Conservation (phyloP, 2,329 filamentous ascomycete genomes). For the Byssochlamys sp. region DNA sequence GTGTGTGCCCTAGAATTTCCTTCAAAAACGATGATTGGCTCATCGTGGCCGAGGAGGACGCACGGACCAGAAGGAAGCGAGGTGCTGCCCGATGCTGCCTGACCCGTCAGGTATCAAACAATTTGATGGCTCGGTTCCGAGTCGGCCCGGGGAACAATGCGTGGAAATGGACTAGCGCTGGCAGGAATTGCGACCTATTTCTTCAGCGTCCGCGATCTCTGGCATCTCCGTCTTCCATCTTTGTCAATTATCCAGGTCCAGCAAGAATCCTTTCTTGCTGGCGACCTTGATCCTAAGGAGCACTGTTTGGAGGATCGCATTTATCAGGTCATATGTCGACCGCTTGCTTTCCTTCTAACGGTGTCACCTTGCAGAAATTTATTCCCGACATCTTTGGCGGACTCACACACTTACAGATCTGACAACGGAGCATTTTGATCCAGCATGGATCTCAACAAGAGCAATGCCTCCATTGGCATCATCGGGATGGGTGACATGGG, state of each 20-base stretch:
- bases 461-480: conserved; percentile 72
- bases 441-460: conserved; percentile 40
- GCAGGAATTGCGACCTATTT: not conserved
- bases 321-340: not conserved
- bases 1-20: conserved; percentile 30
- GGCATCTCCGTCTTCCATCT: not conserved
- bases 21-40: conserved; percentile 20
- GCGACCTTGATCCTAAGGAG: not conserved
- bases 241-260: not conserved
- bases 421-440: conserved; percentile 5
- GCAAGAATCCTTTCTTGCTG: not conserved
- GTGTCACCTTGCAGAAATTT: not conserved
- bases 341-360: not conserved
- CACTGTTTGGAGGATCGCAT: not conserved
- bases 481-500: conserved; percentile 99
- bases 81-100: conserved; percentile 10
- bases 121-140: conserved; percentile 3
- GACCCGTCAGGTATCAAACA: not conserved
- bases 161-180: not conserved
- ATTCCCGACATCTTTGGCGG: not conserved
- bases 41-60: too few relatives aligned
- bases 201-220: not conserved
- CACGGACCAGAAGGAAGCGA: conserved; percentile 18
- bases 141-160: conserved; percentile 21
- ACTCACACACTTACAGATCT: conserved; percentile 5